Evolutionary conservation across 768 basidiomycete species (phyloP).

Genomic region (Tricholoma hemisulphureum): DNA sequence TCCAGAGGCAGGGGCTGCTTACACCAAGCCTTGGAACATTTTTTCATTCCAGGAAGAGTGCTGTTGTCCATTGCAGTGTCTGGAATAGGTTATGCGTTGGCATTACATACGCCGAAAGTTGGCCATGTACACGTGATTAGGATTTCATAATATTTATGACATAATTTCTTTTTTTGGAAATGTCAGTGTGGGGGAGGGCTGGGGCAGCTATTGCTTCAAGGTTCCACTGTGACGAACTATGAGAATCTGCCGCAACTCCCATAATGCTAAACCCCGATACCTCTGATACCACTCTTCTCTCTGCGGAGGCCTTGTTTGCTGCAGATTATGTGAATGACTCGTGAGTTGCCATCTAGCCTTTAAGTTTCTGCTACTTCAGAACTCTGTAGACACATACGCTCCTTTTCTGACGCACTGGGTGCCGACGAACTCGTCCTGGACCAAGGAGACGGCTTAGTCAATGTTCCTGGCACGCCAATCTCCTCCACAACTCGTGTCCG

Average conservation of each 20-base stretch:
- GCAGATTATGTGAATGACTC: slow-evolving; percentile 68
- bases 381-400: slow-evolving; percentile 52
- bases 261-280: background rate
- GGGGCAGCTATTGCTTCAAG: too few species aligned
- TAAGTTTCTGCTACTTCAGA: slow-evolving; percentile 5
- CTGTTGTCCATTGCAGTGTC: background rate
- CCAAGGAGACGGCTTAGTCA: slow-evolving; percentile 34
- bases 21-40: background rate
- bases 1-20: background rate
- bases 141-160: background rate
- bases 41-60: background rate
- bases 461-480: slow-evolving; percentile 40
- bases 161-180: background rate
- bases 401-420: slow-evolving; percentile 74
- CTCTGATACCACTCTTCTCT: background rate
- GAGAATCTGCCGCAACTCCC: background rate
- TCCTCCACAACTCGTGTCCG: slow-evolving; percentile 49
- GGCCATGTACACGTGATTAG: background rate
- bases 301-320: slow-evolving; percentile 37
- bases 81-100: background rate
- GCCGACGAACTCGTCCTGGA: slow-evolving; percentile 52
- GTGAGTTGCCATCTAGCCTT: slow-evolving; percentile 42
- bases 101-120: background rate
- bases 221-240: too few species aligned
- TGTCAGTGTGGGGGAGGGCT: background rate